Base-by-base conservation (phyloP, 2,329 filamentous ascomycete genomes). In the Blastomyces parvus region DNA sequence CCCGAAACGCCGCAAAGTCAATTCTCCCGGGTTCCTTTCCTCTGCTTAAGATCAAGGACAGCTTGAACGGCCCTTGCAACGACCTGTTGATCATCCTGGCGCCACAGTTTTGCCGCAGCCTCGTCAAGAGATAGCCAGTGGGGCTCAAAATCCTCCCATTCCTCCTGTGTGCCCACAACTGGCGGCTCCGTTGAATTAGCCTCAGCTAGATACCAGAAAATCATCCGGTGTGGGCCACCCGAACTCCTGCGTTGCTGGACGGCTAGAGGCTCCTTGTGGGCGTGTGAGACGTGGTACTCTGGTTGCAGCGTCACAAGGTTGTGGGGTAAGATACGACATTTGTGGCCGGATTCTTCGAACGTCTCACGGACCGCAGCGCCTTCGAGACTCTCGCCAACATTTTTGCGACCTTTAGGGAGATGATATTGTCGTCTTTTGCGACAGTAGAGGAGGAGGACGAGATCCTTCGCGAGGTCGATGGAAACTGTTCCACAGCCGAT, bases 351-450 rank as follows among this genome's bases (percentile, higher is more conserved):
- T 60, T 72, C 71, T 59, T 72, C 71, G 42, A 66, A 62, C 3
- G 70, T 71, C 60, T 72, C 71, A 19, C 70, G 69, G 25, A 71
- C 17, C 8, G 70, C 70, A 13, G 70, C 67, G 22, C 61, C 62
- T 25, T 67, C 63, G 22, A 71, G 56, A 14, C 64, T 63, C 55
- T 72, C 71, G 17, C 65, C 65, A 27, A 67, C 60, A 46, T 71
- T 67, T 59, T 71, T 72, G 40, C 70, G 66, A 11, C 71, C 71
- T 25, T 70, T 69, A 13, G 71, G 69, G 8, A 72, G 66, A 65
- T 71, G 67, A 58, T 66, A 67, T 27, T 66, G 36, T n/a, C 63
- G 40, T 5, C 59, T 65, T 44, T 22, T 36, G 53, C 55, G 57
- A 36, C 42, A 64, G 52, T 63, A 53, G 58, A 69, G 63, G n/a